Base-by-base conservation (phyloP, 2,329 filamentous ascomycete species). In the Escovopsis sp. region DNA sequence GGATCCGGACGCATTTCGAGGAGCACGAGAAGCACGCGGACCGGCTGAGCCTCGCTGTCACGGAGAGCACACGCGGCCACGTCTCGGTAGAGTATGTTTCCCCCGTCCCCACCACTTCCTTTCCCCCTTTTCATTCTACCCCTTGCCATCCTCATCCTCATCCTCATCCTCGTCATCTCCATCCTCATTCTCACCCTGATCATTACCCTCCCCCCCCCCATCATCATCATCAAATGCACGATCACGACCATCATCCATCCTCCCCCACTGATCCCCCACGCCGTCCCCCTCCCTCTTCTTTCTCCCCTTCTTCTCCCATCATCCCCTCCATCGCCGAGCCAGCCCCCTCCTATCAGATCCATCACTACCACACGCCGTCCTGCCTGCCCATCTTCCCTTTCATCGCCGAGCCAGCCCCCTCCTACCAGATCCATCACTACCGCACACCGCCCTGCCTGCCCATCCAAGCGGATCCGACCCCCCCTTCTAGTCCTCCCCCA, bases 1-100 rank as follows among this genome's bases (percentile, higher is more conserved):
- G 70, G 9, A 77, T 84, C 31, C 62, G 61, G 14, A 60, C 68
- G 33, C 79, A 85, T 48, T 68, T 76, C 27, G 42, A 61, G 27
- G 60, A 69, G 35, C 79, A 84, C 47, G 68, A 73, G 28, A 60
- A 63, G 34, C 68, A 72, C 39, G 57, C 67, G 13, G 53, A 64
- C 52, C 59, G 61, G 45, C 57, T 64, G 39, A 61, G 62, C 33
- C 57, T 74, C 21, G 70, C 70, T 18, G 54, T 79, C 34, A 63
- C 68, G 35, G 67, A 76, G 45, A 69, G 73, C 44, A 58, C 54
- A 35, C 61, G 63, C 31, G 68, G 70, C 10, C 63, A 69, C 40
- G 47, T 72, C 36, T 66, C 70, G 17, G 66, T 76, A 35, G 65
- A 68, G 70, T 75, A 70, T 44, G 69, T 50, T 29, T 51, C 48